Percentiles rank a stretch among this genome's conserved stretches.
Evolutionary conservation across 495 filamentous ascomycete genomes (phyloP).

Genomic region (Talaromyces wortmannii): DNA sequence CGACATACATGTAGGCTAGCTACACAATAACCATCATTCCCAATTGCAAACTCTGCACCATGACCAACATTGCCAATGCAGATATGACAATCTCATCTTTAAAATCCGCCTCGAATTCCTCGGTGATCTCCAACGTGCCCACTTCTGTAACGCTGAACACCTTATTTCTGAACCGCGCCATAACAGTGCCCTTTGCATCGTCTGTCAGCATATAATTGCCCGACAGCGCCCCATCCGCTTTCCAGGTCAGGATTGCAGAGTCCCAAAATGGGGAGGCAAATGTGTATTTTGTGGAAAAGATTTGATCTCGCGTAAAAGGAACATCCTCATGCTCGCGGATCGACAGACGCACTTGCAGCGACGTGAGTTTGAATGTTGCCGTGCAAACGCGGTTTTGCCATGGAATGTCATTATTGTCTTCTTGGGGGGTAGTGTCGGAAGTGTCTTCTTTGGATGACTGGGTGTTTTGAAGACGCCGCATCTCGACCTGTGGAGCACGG

Average conservation of each 20-base stretch:
- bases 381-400: neutral
- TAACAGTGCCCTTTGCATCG: neutral
- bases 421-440: too few relatives aligned
- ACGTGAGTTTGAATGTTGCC: slow-evolving; percentile 2
- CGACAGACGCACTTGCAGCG: slow-evolving; percentile 1
- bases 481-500: slow-evolving; percentile 2
- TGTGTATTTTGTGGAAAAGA: neutral
- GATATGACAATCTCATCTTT: neutral
- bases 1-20: too few relatives aligned
- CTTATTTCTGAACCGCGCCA: slow-evolving; percentile 5
- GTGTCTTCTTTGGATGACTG: neutral
- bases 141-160: slow-evolving; percentile 3
- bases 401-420: neutral
- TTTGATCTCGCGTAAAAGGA: neutral
- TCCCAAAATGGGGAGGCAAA: neutral
- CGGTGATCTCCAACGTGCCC: slow-evolving; percentile 1
- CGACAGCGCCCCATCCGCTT: neutral
- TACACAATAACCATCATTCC: too few relatives aligned
- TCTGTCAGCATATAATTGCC: slow-evolving; percentile 3
- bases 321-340: neutral
- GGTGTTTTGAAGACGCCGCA: neutral
- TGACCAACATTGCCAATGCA: too few relatives aligned
- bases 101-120: neutral
- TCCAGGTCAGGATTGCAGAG: neutral
- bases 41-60: too few relatives aligned